A percentile compares a stretch with the other conserved stretches of the same genome.
Evolutionary conservation across 305 asterid genomes (phyloP).

Genomic region (Plantago lanceolata): DNA sequence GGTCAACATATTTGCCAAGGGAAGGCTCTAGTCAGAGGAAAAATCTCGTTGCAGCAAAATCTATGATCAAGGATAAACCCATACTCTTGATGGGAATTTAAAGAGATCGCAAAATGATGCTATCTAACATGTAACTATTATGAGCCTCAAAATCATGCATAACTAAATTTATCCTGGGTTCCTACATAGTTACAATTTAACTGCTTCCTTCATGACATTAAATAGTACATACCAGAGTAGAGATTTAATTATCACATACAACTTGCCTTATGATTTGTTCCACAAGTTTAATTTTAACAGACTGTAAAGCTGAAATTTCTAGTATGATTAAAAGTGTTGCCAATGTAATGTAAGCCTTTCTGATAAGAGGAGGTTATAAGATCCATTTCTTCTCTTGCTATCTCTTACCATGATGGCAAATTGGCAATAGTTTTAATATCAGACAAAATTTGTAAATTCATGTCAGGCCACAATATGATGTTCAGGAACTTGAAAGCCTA

Average conservation of each 20-base stretch:
- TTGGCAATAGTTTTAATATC: not conserved
- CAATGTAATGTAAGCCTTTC: not conserved
- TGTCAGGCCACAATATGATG: not conserved
- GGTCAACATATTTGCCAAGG: no score
- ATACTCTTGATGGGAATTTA: no score
- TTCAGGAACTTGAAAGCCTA: constrained; percentile 4
- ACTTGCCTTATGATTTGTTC: not conserved
- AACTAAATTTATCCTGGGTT: not conserved
- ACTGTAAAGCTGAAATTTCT: not conserved
- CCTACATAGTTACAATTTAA: not conserved
- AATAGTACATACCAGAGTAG: no score
- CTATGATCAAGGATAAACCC: no score
- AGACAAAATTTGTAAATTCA: not conserved
- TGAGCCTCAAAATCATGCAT: no score
- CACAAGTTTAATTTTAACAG: no score
- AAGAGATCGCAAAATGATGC: no score
- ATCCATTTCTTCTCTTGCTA: not conserved
- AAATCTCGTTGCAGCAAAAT: no score
- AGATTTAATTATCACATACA: no score
- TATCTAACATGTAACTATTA: no score
- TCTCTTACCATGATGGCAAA: not conserved
- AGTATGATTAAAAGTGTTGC: not conserved
- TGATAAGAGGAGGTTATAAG: not conserved
- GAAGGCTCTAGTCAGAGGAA: no score
- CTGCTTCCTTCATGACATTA: no score